phyloP scores from a whole-genome alignment of 2,329 filamentous ascomycete genomes.

The Daldinia sp. region DNA sequence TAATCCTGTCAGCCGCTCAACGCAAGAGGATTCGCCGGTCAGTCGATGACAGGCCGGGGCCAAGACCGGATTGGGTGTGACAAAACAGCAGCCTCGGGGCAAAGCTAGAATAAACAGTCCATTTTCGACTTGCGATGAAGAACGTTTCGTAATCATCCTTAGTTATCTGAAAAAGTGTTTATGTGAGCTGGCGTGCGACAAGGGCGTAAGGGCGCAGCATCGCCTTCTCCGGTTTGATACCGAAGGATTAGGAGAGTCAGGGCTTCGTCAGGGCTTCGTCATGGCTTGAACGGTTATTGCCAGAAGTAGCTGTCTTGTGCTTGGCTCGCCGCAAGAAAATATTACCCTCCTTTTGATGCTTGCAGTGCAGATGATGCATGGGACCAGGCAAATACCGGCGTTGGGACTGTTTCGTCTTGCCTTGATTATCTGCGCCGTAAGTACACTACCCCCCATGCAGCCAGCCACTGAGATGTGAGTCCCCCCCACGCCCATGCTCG shows the following conservation, averaged over 20 bases:
- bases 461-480: slow-evolving; percentile 5
- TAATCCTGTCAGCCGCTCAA: slow-evolving; percentile 33
- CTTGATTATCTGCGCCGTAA: slow-evolving; percentile 3
- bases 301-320: not conserved
- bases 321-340: slow-evolving; percentile 5
- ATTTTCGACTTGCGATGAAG: not conserved
- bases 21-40: slow-evolving; percentile 22
- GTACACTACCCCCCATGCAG: not conserved
- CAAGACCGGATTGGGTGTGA: slow-evolving; percentile 24
- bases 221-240: not conserved
- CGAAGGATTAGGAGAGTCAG: not conserved
- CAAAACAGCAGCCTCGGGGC: slow-evolving; percentile 1
- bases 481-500: slow-evolving; percentile 10
- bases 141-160: not conserved
- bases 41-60: slow-evolving; percentile 27
- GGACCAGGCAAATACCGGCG: slow-evolving; percentile 1
- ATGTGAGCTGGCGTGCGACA: not conserved
- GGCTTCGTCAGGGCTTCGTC: slow-evolving; percentile 5
- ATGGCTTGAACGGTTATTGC: not conserved
- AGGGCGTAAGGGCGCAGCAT: not conserved
- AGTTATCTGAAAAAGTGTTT: not conserved
- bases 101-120: not conserved
- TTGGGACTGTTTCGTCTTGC: slow-evolving; percentile 6
- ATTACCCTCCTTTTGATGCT: slow-evolving; percentile 7
- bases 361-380: not conserved